Evolutionary conservation across 805 yeast species (phyloP), one percentile per base, ranked within the genome.

Genomic region (Lipomyces mesembrius): DNA sequence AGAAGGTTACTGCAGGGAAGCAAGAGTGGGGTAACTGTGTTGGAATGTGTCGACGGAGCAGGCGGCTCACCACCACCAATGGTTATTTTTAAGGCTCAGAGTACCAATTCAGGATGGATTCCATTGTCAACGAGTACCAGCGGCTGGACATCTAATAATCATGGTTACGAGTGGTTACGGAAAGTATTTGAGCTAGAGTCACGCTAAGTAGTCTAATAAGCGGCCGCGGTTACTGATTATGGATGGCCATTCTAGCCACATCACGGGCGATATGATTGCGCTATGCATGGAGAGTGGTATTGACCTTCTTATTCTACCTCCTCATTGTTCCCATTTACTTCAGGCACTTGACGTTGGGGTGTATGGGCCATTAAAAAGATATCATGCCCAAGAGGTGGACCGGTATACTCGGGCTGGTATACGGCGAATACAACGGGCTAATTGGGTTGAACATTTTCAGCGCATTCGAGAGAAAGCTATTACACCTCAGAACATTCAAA

Each of bases 191-290:
- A 52, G 55, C 55, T 32, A 25, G 17, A 52, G 29, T 52, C 55
- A 14, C 55, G 55, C 12, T n/a, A 52, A 52, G 55, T 25, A 52
- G 29, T 52, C 55, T 14, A 14, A 27, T 6, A 52, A 22, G 22
- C 55, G 55, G 17, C 55, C 55, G 0, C 27, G 32, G 32, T 22
- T 52, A 22, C 55, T 52, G 32, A 52, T 52, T 20, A 52, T 52
- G 55, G 55, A 25, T 52, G 55, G 55, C 55, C 55, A 52, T n/a
- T 22, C 55, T 22, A 52, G 17, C 29, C 55, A 52, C 55, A 25
- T 52, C 55, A 52, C 55, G 14, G 32, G 55, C 55, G 27, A 52
- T 3, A 52, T 52, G 55, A 52, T 52, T 52, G 55, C 55, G 55
- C 29, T 52, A 52, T 27, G 55, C 11, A 52, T 20, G 17, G 55